phyloP scores from a whole-genome alignment of 2,329 filamentous ascomycete genomes.

The Knufia petricola region DNA sequence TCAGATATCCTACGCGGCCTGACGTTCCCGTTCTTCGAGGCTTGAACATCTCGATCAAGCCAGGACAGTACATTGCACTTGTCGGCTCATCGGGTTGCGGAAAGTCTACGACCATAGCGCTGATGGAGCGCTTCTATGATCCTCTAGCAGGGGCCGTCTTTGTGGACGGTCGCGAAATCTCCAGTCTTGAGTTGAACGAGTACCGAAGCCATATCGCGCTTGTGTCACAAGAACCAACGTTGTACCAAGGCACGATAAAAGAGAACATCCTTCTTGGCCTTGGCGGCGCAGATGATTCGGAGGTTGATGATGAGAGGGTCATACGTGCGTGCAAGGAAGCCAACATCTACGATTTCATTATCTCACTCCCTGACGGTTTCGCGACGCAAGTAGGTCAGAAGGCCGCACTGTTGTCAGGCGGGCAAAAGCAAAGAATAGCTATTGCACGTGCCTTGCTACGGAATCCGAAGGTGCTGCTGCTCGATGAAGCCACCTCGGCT shows the following conservation, averaged over 20 bases:
- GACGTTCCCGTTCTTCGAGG: constrained; percentile 88
- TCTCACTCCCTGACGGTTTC: constrained; percentile 77
- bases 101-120: constrained; percentile 84
- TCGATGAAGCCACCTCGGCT: constrained; percentile 63
- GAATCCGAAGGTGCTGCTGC: constrained; percentile 76
- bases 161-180: constrained; percentile 76
- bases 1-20: constrained; percentile 82
- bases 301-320: constrained; percentile 57
- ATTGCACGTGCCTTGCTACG: constrained; percentile 85
- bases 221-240: constrained; percentile 85
- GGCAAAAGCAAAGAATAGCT: constrained; percentile 89
- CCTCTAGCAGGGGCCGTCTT: constrained; percentile 69
- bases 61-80: constrained; percentile 53
- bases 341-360: constrained; percentile 87
- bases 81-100: constrained; percentile 93
- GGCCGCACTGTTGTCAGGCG: constrained; percentile 74
- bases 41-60: constrained; percentile 48
- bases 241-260: constrained; percentile 84
- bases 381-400: constrained; percentile 78
- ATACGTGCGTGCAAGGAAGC: constrained; percentile 75
- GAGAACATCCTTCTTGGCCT: constrained; percentile 78
- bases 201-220: constrained; percentile 78
- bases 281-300: constrained; percentile 42
- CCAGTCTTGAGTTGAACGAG: constrained; percentile 68
- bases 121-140: constrained; percentile 92